A percentile compares a stretch with the other conserved stretches of the same genome.
Conservation (phyloP, 176 grass and related monocot species). For the Oryza australiensis region DNA sequence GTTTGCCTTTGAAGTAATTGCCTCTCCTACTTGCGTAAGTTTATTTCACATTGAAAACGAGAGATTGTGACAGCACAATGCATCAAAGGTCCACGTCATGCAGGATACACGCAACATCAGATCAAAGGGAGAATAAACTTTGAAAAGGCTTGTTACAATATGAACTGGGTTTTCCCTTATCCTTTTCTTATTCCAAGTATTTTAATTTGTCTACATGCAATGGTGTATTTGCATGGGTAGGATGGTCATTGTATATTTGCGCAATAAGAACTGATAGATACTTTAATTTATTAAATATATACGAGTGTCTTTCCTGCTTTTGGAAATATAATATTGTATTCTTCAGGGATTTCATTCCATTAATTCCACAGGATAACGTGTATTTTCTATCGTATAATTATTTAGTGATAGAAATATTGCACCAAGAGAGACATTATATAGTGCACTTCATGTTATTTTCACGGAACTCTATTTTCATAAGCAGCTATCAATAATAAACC, state of each 20-base stretch:
- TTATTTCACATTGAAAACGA: conserved; percentile 43
- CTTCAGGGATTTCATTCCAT: background rate
- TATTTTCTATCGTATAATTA: background rate
- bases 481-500: background rate
- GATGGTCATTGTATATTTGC: background rate
- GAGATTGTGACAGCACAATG: conserved; percentile 18
- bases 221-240: background rate
- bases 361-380: background rate
- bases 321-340: background rate
- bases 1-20: conserved; percentile 50
- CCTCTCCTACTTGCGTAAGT: conserved; percentile 46
- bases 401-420: background rate
- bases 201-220: background rate
- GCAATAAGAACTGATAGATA: background rate
- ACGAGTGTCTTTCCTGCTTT: background rate
- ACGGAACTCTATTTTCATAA: background rate
- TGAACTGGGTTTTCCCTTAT: conserved; percentile 5
- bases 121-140: conserved; percentile 29
- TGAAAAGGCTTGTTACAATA: conserved; percentile 10
- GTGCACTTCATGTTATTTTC: background rate
- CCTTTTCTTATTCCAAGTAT: background rate
- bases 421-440: background rate
- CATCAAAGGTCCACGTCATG: conserved; percentile 47
- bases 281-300: background rate
- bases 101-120: conserved; percentile 48